A percentile compares a stretch with the other conserved stretches of the same genome.
These are phyloP conservation scores for Myxozyma monticola DNA, from an alignment of 805 yeast genomes.

Conservation along the genomic window DNA sequence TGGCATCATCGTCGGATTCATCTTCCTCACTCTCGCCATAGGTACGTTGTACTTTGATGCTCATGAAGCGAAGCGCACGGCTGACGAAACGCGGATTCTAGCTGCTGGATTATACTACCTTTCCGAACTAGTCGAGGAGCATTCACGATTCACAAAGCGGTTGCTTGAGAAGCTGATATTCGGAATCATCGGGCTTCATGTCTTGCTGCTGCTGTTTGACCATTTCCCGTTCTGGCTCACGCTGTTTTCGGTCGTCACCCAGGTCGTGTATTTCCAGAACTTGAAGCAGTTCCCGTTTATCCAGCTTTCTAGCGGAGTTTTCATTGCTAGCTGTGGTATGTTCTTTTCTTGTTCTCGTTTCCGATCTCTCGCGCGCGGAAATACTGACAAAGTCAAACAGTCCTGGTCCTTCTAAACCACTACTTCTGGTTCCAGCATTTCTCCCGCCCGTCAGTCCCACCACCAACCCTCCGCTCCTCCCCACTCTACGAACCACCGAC, in stretches of 20 bases:
- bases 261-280: conserved; percentile 73
- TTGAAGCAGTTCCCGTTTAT: conserved; percentile 82
- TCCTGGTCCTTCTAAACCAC: conserved; percentile 75
- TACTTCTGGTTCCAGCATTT: conserved; percentile 88
- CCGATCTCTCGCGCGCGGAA: not conserved
- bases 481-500: conserved; percentile 40
- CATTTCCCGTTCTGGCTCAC: conserved; percentile 73
- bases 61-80: not conserved
- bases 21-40: conserved; percentile 56
- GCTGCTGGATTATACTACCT: conserved; percentile 91
- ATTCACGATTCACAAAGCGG: conserved; percentile 78
- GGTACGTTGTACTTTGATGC: conserved; percentile 29
- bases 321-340: conserved; percentile 61
- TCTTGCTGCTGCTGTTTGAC: conserved; percentile 68
- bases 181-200: conserved; percentile 54
- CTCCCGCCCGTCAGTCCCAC: conserved; percentile 33
- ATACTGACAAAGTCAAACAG: no score
- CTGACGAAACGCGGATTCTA: conserved; percentile 40
- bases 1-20: conserved; percentile 63
- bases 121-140: conserved; percentile 91
- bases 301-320: conserved; percentile 66
- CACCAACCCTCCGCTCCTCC: conserved; percentile 26
- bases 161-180: conserved; percentile 65
- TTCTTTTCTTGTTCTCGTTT: not conserved
- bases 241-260: conserved; percentile 66